Base-by-base conservation (phyloP, 2,329 filamentous ascomycete genomes). In the Trichoderma sp. region DNA sequence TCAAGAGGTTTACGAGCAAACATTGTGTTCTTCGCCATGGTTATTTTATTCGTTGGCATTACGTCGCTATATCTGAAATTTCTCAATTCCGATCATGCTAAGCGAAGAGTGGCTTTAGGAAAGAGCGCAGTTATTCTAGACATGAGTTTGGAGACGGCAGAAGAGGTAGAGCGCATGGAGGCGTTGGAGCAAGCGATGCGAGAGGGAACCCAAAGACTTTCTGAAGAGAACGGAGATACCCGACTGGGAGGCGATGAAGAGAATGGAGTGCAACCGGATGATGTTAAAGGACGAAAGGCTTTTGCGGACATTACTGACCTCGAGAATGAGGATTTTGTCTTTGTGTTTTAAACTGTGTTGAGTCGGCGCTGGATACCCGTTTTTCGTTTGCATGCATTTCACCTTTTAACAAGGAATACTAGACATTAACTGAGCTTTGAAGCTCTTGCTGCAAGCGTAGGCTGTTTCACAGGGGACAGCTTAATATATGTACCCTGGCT, bases 271-370 rank as follows among this genome's bases (percentile, higher is more conserved):
- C 74, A 65, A 15, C 53, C 67, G 1, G 64, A 18, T 11, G 69
- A 69, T 5, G 73, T 71, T 51, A 73, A 74, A 3, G 73, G 68
- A 1, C 76, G 74, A 57, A 81, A 79, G 68, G 76, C 78, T 7
- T 81, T 81, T 76, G 77, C 75, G 8, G 89, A 92, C 76, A 79
- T 86, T 21, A 90, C 88, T 18, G 89, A 91, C 77, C 78, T 87
- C 75, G 82, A 87, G 79, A 91, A 91, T 73, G 88, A 91, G 76
- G 88, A 91, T 73, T 91, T 91, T 75, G 83, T 90, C 7, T 91
- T 88, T 78, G 84, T 90, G 3, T 88, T 79, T 71, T 81, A 70
- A 78, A 36, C 15, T 24, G 63, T 15, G 11, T 18, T 26, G 30
- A 34, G 5, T 26, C 3, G 28, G 18, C 47, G 57, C 21, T 36